Evolutionary conservation across 2,329 filamentous ascomycete genomes (phyloP), one percentile per base, ranked within the genome.

Genomic region (Botryotinia narcissicola): DNA sequence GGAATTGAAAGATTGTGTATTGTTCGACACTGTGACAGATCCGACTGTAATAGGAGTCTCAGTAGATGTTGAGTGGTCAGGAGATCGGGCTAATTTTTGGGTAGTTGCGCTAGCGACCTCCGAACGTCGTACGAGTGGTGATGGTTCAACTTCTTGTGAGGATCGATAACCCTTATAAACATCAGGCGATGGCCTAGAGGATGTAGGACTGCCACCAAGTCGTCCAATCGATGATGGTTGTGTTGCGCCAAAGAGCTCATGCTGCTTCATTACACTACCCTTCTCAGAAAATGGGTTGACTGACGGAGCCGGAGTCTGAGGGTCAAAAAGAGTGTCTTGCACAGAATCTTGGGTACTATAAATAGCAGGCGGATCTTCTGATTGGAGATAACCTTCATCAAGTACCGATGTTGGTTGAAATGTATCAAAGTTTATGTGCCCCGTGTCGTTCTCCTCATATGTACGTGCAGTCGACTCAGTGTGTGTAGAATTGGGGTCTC

Each of bases 181-280:
- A 62, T 80, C 73, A 7, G 79, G 80, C 16, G 80, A 81, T 44
- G 80, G 80, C 44, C 79, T 74, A 32, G 78, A 77, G 12, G 79
- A 80, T 3, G 76, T 78, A 22, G 78, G 78, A 66, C 77, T 80
- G 20, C 68, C 71, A 32, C 76, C 25, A 70, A 75, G 57, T 16
- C 75, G 75, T 22, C 75, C 77, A 48, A 78, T 71, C 6, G 79
- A 80, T 16, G 80, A 80, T 22, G 78, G 76, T 60, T 81, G 80
- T 4, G 80, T 81, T 4, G 79, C 79, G 42, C 75, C 74, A 73
- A 81, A 81, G 64, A 81, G 73, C 35, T 80, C 78, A 25, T 74
- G 40, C 8, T 66, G 75, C 46, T 79, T 79, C 71, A 81, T 73
- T 7, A 81, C 78, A 59, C 75, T 79, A 3, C 80, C 80, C 62